Percentiles rank a stretch among this genome's conserved stretches.
Conservation (phyloP, 2,329 filamentous ascomycete species). For the Lecanosticta acicola region DNA sequence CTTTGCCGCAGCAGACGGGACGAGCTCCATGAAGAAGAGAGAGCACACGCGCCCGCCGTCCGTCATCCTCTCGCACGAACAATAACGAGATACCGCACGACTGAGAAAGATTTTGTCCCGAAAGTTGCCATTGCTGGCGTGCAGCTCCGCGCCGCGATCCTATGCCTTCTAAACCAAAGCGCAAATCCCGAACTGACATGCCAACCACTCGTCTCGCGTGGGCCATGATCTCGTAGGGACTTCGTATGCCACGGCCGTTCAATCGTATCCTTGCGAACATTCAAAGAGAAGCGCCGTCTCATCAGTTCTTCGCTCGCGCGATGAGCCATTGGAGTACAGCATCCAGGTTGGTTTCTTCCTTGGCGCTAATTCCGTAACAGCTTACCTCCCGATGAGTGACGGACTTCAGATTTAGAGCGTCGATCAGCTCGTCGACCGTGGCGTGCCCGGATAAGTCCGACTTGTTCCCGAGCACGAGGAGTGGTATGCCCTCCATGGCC, state of each 20-base stretch:
- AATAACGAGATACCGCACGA: slow-evolving; percentile 7
- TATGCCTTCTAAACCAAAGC: slow-evolving; percentile 20
- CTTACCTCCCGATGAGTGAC: slow-evolving; percentile 91
- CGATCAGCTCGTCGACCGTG: slow-evolving; percentile 91
- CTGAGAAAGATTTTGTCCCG: slow-evolving; percentile 7
- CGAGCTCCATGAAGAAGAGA: slow-evolving; percentile 3
- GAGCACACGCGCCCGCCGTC: neutral
- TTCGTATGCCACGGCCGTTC: slow-evolving; percentile 20
- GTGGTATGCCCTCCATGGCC: slow-evolving; percentile 79
- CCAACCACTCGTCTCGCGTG: slow-evolving; percentile 8
- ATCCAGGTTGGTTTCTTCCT: slow-evolving; percentile 97
- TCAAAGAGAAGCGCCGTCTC: neutral
- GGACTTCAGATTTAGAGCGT: slow-evolving; percentile 79
- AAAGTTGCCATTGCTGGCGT: slow-evolving; percentile 35
- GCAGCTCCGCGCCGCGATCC: slow-evolving; percentile 25
- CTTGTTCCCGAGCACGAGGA: slow-evolving; percentile 95
- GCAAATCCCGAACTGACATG: slow-evolving; percentile 13
- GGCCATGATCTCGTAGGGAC: slow-evolving; percentile 13
- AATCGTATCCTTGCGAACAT: slow-evolving; percentile 14
- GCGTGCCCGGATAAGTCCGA: slow-evolving; percentile 88
- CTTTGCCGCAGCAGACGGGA: slow-evolving; percentile 1
- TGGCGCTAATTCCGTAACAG: slow-evolving; percentile 97
- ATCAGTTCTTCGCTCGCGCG: slow-evolving; percentile 69
- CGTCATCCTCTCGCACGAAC: neutral
- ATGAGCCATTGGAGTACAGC: slow-evolving; percentile 96